Percentiles rank a stretch among this genome's conserved stretches.
These are phyloP conservation scores for Trichophyton verrucosum DNA, from an alignment of 2,329 filamentous ascomycete species.

Conservation along the genomic window DNA sequence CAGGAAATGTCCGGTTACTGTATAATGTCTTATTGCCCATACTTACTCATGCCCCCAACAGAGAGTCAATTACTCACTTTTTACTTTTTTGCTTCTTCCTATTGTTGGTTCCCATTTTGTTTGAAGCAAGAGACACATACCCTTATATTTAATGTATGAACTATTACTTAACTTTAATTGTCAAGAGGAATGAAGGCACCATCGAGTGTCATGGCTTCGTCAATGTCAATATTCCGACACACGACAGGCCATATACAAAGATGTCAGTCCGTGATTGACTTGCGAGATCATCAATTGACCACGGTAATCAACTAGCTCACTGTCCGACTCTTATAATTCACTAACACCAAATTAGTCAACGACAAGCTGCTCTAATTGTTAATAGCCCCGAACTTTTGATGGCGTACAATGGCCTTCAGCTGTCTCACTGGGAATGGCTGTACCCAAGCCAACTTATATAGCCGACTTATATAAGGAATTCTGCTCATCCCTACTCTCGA, in stretches of 20 bases:
- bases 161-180: neutral
- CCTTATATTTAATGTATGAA: conserved; percentile 1
- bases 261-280: neutral
- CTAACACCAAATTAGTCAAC: too few species aligned
- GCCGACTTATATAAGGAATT: too few species aligned
- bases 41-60: neutral
- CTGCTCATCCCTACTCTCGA: too few species aligned
- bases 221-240: neutral
- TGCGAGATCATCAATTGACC: neutral
- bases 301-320: too few species aligned
- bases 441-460: too few species aligned
- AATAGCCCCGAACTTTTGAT: too few species aligned
- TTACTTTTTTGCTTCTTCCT: neutral
- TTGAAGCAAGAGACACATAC: neutral
- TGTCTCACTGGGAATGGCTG: too few species aligned
- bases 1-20: neutral
- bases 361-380: too few species aligned
- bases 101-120: neutral
- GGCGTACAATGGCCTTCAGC: too few species aligned
- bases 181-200: neutral
- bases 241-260: neutral
- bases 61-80: neutral
- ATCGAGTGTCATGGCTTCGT: neutral
- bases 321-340: too few species aligned
- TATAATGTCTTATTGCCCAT: neutral